Conservation (phyloP, 805 yeast genomes). For the Hanseniaspora pseudoguilliermondii region DNA sequence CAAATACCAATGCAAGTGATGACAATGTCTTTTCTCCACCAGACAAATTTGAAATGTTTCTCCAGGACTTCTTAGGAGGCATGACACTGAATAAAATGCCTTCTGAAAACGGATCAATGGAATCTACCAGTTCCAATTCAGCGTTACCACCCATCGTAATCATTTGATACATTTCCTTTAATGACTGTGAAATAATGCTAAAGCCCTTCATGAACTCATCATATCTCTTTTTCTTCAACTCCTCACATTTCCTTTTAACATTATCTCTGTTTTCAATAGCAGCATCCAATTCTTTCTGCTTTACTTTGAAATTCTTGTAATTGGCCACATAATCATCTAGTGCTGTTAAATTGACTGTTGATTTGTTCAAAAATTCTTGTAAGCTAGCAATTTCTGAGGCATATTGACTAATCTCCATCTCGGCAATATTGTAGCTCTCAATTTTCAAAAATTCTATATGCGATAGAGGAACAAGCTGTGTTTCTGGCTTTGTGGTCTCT, state of each 20-base stretch:
- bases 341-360: conserved; percentile 58
- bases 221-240: conserved; percentile 55
- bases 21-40: conserved; percentile 97
- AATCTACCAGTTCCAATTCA: conserved; percentile 86
- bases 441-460: conserved; percentile 23
- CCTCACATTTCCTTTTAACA: conserved; percentile 49
- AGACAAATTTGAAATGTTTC: conserved; percentile 81
- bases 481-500: conserved; percentile 17
- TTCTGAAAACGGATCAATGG: conserved; percentile 94
- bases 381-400: conserved; percentile 37
- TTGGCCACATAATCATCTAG: conserved; percentile 65
- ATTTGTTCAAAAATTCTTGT: conserved; percentile 42
- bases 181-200: conserved; percentile 66
- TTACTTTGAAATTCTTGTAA: conserved; percentile 45
- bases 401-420: conserved; percentile 26
- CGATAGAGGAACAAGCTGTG: conserved; percentile 13
- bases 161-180: conserved; percentile 96
- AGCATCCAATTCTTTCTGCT: conserved; percentile 53
- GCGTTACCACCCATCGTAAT: conserved; percentile 99
- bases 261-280: conserved; percentile 58
- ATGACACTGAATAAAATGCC: conserved; percentile 93
- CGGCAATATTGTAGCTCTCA: conserved; percentile 24
- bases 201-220: conserved; percentile 93
- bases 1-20: conserved; percentile 89
- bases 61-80: conserved; percentile 99